Conservation (phyloP, 176 grass and related monocot genomes). For the Elaeis guineensis region DNA sequence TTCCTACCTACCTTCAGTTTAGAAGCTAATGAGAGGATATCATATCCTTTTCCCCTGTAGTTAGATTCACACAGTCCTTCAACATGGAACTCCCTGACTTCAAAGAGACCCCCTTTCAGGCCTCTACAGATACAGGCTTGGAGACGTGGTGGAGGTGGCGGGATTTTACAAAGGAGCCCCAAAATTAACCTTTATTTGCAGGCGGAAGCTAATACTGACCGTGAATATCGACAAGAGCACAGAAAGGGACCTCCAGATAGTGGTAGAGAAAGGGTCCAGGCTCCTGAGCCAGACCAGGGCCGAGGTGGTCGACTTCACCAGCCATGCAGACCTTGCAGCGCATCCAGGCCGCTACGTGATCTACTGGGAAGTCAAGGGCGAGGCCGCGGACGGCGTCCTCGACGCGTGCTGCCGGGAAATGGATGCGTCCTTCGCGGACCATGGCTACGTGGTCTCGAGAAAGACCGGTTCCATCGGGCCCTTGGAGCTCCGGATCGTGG, state of each 20-base stretch:
- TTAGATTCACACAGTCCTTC: too few species aligned
- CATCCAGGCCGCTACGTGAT: slow-evolving; percentile 68
- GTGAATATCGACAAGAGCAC: slow-evolving; percentile 69
- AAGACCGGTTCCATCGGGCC: slow-evolving; percentile 42
- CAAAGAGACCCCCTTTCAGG: slow-evolving; percentile 17
- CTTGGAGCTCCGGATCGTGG: slow-evolving; percentile 59
- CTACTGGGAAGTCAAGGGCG: slow-evolving; percentile 52
- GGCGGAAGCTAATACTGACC: slow-evolving; percentile 61
- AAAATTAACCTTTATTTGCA: slow-evolving; percentile 46
- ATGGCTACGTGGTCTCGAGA: slow-evolving; percentile 50
- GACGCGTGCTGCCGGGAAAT: slow-evolving; percentile 57
- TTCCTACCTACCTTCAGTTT: too few species aligned
- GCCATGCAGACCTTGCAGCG: slow-evolving; percentile 34
- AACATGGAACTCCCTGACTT: too few species aligned
- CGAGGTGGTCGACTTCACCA: slow-evolving; percentile 71
- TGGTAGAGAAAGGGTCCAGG: slow-evolving; percentile 32
- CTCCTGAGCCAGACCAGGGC: slow-evolving; percentile 30
- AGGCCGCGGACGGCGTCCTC: slow-evolving; percentile 26
- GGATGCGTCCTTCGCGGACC: slow-evolving; percentile 50
- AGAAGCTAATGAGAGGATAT: too few species aligned
- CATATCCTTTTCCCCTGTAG: too few species aligned
- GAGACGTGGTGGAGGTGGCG: slow-evolving; percentile 56
- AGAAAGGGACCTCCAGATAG: slow-evolving; percentile 63
- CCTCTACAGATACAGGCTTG: slow-evolving; percentile 58
- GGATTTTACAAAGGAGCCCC: slow-evolving; percentile 67